Evolutionary conservation across 2,329 filamentous ascomycete genomes (phyloP), one percentile per base, ranked within the genome.

Genomic region (Plectosphaerella cucumerina): DNA sequence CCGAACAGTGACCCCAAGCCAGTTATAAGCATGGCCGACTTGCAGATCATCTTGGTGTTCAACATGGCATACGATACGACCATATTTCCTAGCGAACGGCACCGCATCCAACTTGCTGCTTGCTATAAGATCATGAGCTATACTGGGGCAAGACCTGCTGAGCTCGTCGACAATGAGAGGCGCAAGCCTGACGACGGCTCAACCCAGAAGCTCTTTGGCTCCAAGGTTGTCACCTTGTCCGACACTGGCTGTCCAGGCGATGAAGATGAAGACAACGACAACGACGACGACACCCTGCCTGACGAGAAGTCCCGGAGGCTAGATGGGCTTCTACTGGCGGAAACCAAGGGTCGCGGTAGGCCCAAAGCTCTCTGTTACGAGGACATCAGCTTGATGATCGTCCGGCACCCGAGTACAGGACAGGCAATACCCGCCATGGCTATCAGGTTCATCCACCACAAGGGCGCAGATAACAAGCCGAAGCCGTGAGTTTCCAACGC

Each of bases 401-500:
- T 65, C 3, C 52, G 50, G 15, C 48, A 67, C 50, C 60, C 54
- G 2, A 48, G 53, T 2, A 64, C 58, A 3, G 51, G 57, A 39
- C 17, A 44, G 31, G 55, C 48, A 17, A 49, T 63, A 2, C 49
- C 56, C 14, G 56, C 56, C 1, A 68, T 67, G 45, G 57, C 61
- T 4, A 55, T 67, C n/a, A 65, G 62, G 51, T 64, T 65, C 18
- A 60, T 64, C 20, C 34, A 66, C 45, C 47, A 67, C 26, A 68
- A 67, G 44, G 58, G 60, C 15, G 54, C 53, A 26, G 44, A 68
- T 14, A 61, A 61, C 3, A 63, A 62, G 48, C 63, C 56, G 6
- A 66, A 60, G 51, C 65, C 54, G 50, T 68, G 52, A 35, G 49
- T 61, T 33, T 21, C 41, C 17, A n/a, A n/a, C 21, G 18, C 18